These are phyloP conservation scores for Botryotinia calthae DNA, from an alignment of 2,329 filamentous ascomycete genomes.

Conservation along the genomic window DNA sequence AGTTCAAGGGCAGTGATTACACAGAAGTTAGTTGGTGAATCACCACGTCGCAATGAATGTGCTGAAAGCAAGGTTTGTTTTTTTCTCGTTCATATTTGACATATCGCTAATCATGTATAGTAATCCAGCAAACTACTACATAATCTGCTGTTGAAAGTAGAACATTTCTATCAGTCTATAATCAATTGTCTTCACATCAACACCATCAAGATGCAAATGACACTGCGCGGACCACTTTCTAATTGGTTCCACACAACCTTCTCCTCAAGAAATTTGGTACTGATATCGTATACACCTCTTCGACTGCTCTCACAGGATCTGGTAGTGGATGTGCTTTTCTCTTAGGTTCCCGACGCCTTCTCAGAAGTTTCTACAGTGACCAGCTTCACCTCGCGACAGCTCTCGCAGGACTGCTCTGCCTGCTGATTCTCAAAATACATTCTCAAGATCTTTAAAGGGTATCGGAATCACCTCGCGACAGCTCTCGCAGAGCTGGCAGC, in stretches of 20 bases:
- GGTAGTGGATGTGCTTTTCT: not conserved
- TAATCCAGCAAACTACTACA: no score
- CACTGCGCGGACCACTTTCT: not conserved
- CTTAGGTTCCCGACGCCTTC: not conserved
- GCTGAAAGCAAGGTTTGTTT: not conserved
- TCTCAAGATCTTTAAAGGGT: no score
- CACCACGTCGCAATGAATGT: no score
- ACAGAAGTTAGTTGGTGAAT: not conserved
- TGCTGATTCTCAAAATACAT: no score
- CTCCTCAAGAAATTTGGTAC: not conserved
- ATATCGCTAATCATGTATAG: not conserved
- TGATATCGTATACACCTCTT: not conserved
- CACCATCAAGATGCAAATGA: not conserved
- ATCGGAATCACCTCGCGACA: not conserved
- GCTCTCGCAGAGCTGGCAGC: not conserved
- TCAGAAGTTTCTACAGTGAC: not conserved
- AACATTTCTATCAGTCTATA: not conserved
- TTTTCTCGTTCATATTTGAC: not conserved
- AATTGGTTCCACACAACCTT: no score
- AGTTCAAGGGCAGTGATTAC: not conserved
- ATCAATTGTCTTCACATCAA: not conserved
- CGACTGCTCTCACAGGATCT: not conserved
- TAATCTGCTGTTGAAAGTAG: not conserved
- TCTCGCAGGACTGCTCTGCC: not conserved
- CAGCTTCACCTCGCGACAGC: not conserved